A percentile compares a stretch with the other conserved stretches of the same genome.
Conservation (phyloP, 768 basidiomycete genomes). For the Tylopilus subfusipes region DNA sequence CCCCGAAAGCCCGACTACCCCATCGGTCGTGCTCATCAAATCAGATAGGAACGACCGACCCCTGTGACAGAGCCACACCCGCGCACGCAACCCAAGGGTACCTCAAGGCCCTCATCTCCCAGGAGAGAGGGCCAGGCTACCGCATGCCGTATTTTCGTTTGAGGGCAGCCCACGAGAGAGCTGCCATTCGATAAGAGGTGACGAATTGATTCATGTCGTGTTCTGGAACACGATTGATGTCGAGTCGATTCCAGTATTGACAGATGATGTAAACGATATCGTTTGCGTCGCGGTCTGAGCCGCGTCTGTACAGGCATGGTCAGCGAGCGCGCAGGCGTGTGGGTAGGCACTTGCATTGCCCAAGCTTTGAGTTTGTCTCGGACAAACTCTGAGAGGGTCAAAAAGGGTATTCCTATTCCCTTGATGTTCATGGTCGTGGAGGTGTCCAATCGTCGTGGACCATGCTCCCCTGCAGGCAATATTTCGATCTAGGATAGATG, state of each 20-base stretch:
- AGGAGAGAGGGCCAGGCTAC: constrained; percentile 5
- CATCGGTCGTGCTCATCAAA: constrained; percentile 19
- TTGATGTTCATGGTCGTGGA: constrained; percentile 66
- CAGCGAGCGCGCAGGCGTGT: constrained; percentile 7
- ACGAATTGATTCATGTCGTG: constrained; percentile 82
- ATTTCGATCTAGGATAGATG: constrained; percentile 65
- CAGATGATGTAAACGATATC: constrained; percentile 71
- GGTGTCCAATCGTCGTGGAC: constrained; percentile 69
- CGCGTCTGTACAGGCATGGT: constrained; percentile 46
- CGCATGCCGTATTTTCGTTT: constrained; percentile 70
- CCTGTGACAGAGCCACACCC: constrained; percentile 1
- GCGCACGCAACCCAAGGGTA: not conserved
- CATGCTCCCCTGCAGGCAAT: constrained; percentile 74
- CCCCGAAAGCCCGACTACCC: constrained; percentile 16
- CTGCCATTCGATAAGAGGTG: constrained; percentile 52
- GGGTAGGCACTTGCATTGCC: constrained; percentile 56
- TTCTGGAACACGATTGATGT: constrained; percentile 83
- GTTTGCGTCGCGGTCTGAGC: constrained; percentile 67
- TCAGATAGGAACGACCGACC: constrained; percentile 27
- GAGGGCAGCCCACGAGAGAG: constrained; percentile 70
- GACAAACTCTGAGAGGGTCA: constrained; percentile 83
- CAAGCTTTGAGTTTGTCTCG: constrained; percentile 81
- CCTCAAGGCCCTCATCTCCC: constrained; percentile 1
- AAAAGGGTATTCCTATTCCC: constrained; percentile 70
- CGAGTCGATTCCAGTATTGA: constrained; percentile 77